phyloP scores from a whole-genome alignment of 2,329 filamentous ascomycete genomes.

The Aureobasidium uvarum region DNA sequence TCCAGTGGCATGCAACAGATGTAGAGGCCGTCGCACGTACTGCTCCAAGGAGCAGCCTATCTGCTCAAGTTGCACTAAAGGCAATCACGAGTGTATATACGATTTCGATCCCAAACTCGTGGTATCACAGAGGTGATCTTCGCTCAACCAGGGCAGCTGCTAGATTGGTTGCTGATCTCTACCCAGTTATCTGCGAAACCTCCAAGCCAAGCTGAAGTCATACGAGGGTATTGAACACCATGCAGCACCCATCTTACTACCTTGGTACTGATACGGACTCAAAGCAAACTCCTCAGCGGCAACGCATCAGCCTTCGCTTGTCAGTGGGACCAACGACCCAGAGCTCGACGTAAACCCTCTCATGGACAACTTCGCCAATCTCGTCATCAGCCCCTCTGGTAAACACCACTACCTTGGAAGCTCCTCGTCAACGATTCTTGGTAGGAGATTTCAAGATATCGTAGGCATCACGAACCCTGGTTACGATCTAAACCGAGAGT shows the following conservation, averaged over 20 bases:
- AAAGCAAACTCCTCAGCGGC: not conserved
- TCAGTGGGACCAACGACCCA: not conserved
- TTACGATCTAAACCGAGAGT: constrained; percentile 23
- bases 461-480: constrained; percentile 25
- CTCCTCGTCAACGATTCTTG: constrained; percentile 34
- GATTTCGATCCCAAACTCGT: not conserved
- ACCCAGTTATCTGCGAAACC: constrained; percentile 13
- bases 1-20: constrained; percentile 16
- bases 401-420: constrained; percentile 33
- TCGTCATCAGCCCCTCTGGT: constrained; percentile 26
- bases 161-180: not conserved
- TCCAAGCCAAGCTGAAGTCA: constrained; percentile 2
- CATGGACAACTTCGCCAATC: constrained; percentile 24
- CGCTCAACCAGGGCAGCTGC: not conserved
- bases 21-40: constrained; percentile 15
- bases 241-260: not conserved
- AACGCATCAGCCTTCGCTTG: not conserved
- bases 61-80: constrained; percentile 16
- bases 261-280: not conserved
- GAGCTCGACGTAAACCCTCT: constrained; percentile 26
- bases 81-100: constrained; percentile 7
- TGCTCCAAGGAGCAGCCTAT: constrained; percentile 25
- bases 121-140: constrained; percentile 7
- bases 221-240: not conserved
- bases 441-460: constrained; percentile 32